Base-by-base conservation (phyloP, 1,284 basidiomycete genomes). In the Inonotus obliquus region DNA sequence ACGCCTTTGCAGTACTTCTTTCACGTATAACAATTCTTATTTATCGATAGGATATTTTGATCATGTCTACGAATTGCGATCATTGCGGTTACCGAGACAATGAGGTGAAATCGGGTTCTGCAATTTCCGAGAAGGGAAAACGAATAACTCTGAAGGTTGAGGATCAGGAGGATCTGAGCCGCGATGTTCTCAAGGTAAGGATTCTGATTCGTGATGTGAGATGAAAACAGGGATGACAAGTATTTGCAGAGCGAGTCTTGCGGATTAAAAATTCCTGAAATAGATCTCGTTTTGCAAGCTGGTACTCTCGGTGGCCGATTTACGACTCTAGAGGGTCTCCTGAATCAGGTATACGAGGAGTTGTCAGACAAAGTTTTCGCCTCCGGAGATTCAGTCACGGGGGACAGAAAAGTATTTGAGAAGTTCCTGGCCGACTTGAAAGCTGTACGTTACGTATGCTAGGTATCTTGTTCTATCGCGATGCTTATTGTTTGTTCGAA, bases 21-120 rank as follows among this genome's bases (percentile, higher is more conserved):
- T 13, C 19, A 29, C 25, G 29, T 27, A 49, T 23, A 47, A 21
- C 13, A 25, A 56, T 19, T 14, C 29, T 27, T 19, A 53, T 9
- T 9, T 21, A 51, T n/a, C n/a, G 56, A n/a, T 53, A 95, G 91
- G 95, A 99, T 71, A 91, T 96, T 63, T 79, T 99, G 65, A 96
- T 99, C 76, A 99, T 99, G 96, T 97, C 96, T 27, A 96, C 96
- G 27, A 97, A 98, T 72, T 99, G 97, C 74, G 92, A 94, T 60
- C 76, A 79, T 60, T 99, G 96, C 74, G 96, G 96, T 1, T 99
- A 98, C 76, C 83, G 94, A 67, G 96, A 99, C 76, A 98, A 97
- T 72, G 96, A 99, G 77, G 91, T 99, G 71, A 99, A 99, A 75
- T 92, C 93, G 6, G 94, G 96, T 25, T 79, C 89, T 1, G 94